Base-by-base conservation (phyloP, 768 basidiomycete genomes). In the Termitomyces sp. region DNA sequence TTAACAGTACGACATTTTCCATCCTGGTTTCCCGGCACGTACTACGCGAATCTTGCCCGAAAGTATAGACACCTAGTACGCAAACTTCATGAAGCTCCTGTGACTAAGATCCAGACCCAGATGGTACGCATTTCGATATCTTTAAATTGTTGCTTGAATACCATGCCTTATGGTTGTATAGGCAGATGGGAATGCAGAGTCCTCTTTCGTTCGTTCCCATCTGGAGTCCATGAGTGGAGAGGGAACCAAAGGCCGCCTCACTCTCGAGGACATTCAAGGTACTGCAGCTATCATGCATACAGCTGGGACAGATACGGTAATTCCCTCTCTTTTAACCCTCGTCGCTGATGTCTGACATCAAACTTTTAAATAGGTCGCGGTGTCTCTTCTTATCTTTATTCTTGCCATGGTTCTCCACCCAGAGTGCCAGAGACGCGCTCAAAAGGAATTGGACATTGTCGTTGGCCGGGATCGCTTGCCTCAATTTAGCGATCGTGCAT, bases 341-440 rank as follows among this genome's bases (percentile, higher is more conserved):
- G 5, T 30, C 14, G 2, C 20, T 16, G 12, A 18, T 30, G 26
- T 37, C 49, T 50, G 9, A 34, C 20, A 22, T 49, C 3, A 8
- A 20, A 33, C 14, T 34, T 49, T 13, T 4, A 14, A 33, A 34
- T 33, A 56, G 55, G 39, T 32, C 30, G 22, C 48, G 4, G 27
- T 43, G 30, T 53, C 52, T 22, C 39, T 62, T 18, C 43, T 34
- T 1, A 60, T 50, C 20, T 61, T 66, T 32, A 22, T 67, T 13
- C 34, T 64, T 13, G 53, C 62, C 13, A 64, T 68, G 62, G 55
- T 59, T 24, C 59, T 63, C 20, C 32, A 68, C 48, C 65, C 67
- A 18, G 55, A 60, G 3, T 54, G 27, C 18, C 67, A 68, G 49
- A 36, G 14, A 10, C 57, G 52, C 26, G 62, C 61, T 10, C 64